These are phyloP conservation scores for Lasiodiplodia sp. DNA, from an alignment of 2,329 filamentous ascomycete genomes.

Conservation along the genomic window DNA sequence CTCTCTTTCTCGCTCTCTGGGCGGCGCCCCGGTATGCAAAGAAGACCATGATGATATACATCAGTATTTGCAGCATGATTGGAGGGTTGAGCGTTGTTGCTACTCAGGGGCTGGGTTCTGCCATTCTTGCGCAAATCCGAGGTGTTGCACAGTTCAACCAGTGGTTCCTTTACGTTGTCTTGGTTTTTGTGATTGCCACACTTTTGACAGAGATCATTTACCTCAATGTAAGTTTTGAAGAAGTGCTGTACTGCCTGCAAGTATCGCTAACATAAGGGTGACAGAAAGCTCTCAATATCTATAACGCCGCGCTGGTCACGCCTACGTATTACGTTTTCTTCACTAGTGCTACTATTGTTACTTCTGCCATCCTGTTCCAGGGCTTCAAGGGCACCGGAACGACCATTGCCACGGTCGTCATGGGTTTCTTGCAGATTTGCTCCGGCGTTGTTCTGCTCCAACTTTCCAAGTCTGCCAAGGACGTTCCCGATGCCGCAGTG, in stretches of 20 bases:
- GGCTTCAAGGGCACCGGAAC: conserved; percentile 88
- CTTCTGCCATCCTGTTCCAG: conserved; percentile 88
- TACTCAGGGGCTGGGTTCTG: conserved; percentile 90
- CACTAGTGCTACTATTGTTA: conserved; percentile 92
- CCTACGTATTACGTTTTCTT: conserved; percentile 99
- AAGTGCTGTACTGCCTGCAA: not conserved
- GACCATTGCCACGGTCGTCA: conserved; percentile 85
- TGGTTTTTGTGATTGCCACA: conserved; percentile 90
- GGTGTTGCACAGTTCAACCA: conserved; percentile 92
- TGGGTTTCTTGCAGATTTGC: conserved; percentile 94
- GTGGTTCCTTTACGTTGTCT: conserved; percentile 92
- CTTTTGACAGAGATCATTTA: conserved; percentile 93
- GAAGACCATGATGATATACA: conserved; percentile 96
- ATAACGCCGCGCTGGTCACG: conserved; percentile 95
- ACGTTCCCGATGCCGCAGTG: conserved; percentile 91
- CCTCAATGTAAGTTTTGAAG: conserved; percentile 76
- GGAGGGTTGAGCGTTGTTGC: conserved; percentile 94
- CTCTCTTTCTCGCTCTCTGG: conserved; percentile 76
- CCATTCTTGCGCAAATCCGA: conserved; percentile 84
- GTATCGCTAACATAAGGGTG: conserved; percentile 41
- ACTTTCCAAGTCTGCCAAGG: conserved; percentile 97
- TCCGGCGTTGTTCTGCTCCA: conserved; percentile 90
- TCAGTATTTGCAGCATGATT: conserved; percentile 94
- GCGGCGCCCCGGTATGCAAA: conserved; percentile 89
- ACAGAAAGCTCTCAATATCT: conserved; percentile 97